Percentiles rank a stretch among this genome's conserved stretches.
Conservation (phyloP, 345 rosid genomes). For the Draba incana region DNA sequence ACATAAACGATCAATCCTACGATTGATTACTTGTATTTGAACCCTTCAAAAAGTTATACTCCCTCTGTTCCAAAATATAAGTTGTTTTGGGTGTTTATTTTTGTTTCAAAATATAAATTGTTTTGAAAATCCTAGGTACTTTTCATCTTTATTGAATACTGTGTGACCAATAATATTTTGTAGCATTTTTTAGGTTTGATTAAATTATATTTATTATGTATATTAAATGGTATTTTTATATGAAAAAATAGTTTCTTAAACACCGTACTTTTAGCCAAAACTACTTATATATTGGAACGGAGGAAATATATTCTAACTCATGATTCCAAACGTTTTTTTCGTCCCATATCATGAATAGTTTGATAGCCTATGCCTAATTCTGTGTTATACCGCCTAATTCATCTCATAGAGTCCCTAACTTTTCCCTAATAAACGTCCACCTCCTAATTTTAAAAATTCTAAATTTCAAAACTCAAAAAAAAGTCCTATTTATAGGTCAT, state of each 20-base stretch:
- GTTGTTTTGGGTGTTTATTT: too few species aligned
- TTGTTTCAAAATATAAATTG: too few species aligned
- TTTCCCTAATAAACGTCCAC: constrained; percentile 1
- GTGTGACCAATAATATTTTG: too few species aligned
- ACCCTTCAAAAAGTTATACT: neutral
- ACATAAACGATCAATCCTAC: neutral
- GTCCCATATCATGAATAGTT: neutral
- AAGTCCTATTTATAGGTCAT: neutral
- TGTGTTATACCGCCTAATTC: constrained; percentile 6
- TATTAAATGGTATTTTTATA: too few species aligned
- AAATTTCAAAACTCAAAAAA: constrained; percentile 4
- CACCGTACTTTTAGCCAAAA: too few species aligned
- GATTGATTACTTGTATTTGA: neutral
- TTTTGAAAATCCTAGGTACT: too few species aligned
- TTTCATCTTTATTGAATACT: too few species aligned
- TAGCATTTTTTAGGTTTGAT: too few species aligned
- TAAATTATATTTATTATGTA: too few species aligned
- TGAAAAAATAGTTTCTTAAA: too few species aligned
- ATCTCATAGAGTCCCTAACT: neutral
- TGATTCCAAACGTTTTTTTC: constrained; percentile 1
- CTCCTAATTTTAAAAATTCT: constrained; percentile 20
- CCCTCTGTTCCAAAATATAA: too few species aligned
- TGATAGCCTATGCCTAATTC: constrained; percentile 20
- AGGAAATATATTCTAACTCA: neutral
- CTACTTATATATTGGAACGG: too few species aligned